A percentile compares a stretch with the other conserved stretches of the same genome.
Evolutionary conservation across 495 filamentous ascomycete genomes (phyloP).

Genomic region (Lichenothelia convexa): DNA sequence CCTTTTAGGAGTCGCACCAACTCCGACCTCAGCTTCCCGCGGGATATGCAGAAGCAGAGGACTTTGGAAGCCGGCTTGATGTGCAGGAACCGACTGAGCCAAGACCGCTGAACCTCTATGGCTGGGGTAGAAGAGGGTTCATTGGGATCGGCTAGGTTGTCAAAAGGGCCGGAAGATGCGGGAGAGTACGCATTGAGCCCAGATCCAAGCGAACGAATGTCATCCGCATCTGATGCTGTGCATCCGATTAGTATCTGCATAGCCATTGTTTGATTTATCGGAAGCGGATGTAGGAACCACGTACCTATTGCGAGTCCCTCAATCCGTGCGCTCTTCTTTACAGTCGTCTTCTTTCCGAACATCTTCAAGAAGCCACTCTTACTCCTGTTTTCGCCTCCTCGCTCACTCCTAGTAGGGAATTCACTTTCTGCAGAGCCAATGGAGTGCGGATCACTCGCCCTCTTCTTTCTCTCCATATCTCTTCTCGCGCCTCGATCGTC

Average conservation of each 20-base stretch:
- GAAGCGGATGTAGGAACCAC: too few species aligned
- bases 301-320: too few species aligned
- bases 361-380: slow-evolving; percentile 11
- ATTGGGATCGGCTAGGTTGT: slow-evolving; percentile 9
- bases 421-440: slow-evolving; percentile 13
- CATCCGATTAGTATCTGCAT: too few species aligned
- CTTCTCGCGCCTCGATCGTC: slow-evolving; percentile 12
- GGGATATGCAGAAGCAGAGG: slow-evolving; percentile 54
- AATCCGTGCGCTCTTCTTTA: too few species aligned
- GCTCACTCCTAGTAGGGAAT: slow-evolving; percentile 15
- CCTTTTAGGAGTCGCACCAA: slow-evolving; percentile 51
- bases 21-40: slow-evolving; percentile 52
- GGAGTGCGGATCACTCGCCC: slow-evolving; percentile 6
- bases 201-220: too few species aligned
- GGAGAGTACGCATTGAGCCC: slow-evolving; percentile 1
- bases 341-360: slow-evolving; percentile 10
- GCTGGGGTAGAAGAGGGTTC: slow-evolving; percentile 8
- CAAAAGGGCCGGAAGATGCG: slow-evolving; percentile 1
- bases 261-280: too few species aligned
- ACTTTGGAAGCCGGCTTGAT: slow-evolving; percentile 64
- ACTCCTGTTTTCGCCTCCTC: too few species aligned
- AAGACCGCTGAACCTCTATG: too few species aligned
- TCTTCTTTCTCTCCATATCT: not conserved
- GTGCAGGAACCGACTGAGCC: slow-evolving; percentile 73
- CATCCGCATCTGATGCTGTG: too few species aligned